phyloP scores from a whole-genome alignment of 768 basidiomycete species.

The Kwoniella sp. region DNA sequence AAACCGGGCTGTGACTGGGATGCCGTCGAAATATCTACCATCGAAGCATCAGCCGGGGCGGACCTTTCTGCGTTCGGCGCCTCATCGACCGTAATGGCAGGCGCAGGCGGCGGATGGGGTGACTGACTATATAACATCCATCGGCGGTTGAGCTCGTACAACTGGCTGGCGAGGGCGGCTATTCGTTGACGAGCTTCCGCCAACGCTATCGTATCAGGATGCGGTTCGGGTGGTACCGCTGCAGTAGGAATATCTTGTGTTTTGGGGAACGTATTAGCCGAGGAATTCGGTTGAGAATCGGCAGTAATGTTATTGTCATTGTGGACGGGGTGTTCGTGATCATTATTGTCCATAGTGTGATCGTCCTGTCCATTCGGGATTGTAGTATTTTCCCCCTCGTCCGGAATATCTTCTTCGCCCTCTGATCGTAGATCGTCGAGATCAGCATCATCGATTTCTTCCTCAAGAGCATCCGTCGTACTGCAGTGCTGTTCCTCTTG shows the following conservation, averaged over 20 bases:
- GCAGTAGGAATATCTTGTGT: neutral
- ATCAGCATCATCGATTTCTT: neutral
- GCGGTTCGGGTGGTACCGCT: neutral
- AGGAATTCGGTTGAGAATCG: neutral
- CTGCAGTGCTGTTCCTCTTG: too few relatives aligned
- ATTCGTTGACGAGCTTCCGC: neutral
- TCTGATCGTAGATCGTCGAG: neutral
- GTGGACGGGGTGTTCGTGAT: too few relatives aligned
- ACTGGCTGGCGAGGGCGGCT: neutral
- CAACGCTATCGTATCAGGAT: conserved; percentile 7
- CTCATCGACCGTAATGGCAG: neutral
- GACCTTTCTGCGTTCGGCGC: neutral
- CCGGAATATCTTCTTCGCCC: neutral
- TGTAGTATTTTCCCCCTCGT: neutral
- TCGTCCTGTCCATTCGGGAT: neutral
- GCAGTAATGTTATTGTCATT: neutral
- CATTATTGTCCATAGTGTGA: neutral
- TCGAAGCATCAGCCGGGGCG: too few relatives aligned
- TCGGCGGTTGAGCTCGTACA: neutral
- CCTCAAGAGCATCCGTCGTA: too few relatives aligned
- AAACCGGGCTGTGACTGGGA: too few relatives aligned
- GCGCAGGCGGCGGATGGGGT: neutral
- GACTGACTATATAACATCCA: neutral
- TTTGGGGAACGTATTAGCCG: neutral
- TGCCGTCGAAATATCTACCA: too few relatives aligned